A percentile compares a stretch with the other conserved stretches of the same genome.
These are phyloP conservation scores for Fusarium sp. DNA, from an alignment of 2,329 filamentous ascomycete species.

Conservation along the genomic window DNA sequence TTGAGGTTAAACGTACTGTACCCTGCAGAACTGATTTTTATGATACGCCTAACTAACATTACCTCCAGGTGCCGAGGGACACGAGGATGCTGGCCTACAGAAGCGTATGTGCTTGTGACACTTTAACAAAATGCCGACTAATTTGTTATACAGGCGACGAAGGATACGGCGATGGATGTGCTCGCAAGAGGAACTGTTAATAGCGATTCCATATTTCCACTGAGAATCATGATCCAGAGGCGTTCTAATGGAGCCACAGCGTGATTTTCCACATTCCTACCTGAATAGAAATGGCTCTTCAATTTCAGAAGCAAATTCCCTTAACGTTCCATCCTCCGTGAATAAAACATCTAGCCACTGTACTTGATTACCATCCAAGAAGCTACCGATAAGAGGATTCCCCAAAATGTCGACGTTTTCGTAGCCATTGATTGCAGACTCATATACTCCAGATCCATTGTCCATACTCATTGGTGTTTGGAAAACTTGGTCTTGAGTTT, in stretches of 20 bases:
- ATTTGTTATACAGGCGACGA: background rate
- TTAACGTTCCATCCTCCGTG: constrained; percentile 39
- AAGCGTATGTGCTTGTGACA: accelerated
- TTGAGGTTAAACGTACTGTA: background rate
- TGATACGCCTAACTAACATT: accelerated
- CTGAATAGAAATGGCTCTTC: constrained; percentile 43
- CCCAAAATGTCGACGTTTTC: constrained; percentile 39
- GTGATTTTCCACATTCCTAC: background rate
- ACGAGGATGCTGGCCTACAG: background rate
- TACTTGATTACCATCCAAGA: constrained; percentile 42
- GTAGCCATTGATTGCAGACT: constrained; percentile 17
- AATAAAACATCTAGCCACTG: constrained; percentile 43
- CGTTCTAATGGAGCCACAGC: accelerated
- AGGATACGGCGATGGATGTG: background rate
- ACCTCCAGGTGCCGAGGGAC: background rate
- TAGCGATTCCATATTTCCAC: background rate
- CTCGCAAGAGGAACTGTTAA: background rate
- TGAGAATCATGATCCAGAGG: background rate
- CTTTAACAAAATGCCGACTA: accelerated
- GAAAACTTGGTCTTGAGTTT: background rate
- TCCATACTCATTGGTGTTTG: constrained; percentile 15
- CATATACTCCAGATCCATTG: background rate
- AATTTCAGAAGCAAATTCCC: constrained; percentile 43
- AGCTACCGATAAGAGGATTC: constrained; percentile 43
- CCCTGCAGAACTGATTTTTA: accelerated